Conservation (phyloP, 2,329 filamentous ascomycete genomes). For the Cercospora zeina region DNA sequence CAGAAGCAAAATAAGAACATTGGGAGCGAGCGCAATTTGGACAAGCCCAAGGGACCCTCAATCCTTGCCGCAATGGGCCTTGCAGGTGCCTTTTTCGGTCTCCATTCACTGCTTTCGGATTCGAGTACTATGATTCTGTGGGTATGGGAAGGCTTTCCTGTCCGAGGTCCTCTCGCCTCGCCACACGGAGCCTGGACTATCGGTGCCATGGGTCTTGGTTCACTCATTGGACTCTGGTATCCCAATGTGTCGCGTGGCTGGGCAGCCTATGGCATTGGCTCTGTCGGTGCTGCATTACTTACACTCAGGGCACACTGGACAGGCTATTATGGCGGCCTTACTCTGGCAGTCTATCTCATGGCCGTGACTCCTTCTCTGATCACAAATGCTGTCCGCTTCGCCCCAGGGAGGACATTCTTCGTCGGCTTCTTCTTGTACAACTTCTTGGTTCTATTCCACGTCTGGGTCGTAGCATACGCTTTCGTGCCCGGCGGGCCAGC, state of each 20-base stretch:
- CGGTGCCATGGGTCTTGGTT: conserved; percentile 79
- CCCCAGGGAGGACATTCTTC: conserved; percentile 78
- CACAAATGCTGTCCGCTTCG: conserved; percentile 71
- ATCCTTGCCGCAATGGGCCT: conserved; percentile 74
- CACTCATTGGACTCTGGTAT: conserved; percentile 72
- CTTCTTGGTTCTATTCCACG: conserved; percentile 91
- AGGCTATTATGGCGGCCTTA: conserved; percentile 82
- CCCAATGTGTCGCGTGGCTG: conserved; percentile 73
- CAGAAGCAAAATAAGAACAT: conserved; percentile 58
- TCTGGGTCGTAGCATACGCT: conserved; percentile 97
- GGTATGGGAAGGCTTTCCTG: conserved; percentile 95
- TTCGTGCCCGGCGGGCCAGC: conserved; percentile 94
- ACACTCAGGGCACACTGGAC: conserved; percentile 80
- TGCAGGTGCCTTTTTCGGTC: conserved; percentile 79
- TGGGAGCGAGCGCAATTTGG: conserved; percentile 50
- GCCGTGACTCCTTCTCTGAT: conserved; percentile 76
- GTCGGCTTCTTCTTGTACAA: conserved; percentile 90
- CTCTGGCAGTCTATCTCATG: conserved; percentile 76
- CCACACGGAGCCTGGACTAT: conserved; percentile 90
- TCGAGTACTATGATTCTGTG: conserved; percentile 98
- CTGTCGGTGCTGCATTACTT: conserved; percentile 73
- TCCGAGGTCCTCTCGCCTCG: conserved; percentile 81
- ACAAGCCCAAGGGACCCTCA: conserved; percentile 66
- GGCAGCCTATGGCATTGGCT: conserved; percentile 76
- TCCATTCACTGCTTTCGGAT: conserved; percentile 92